Conservation (phyloP, 805 yeast genomes). For the Pichia paraexigua region DNA sequence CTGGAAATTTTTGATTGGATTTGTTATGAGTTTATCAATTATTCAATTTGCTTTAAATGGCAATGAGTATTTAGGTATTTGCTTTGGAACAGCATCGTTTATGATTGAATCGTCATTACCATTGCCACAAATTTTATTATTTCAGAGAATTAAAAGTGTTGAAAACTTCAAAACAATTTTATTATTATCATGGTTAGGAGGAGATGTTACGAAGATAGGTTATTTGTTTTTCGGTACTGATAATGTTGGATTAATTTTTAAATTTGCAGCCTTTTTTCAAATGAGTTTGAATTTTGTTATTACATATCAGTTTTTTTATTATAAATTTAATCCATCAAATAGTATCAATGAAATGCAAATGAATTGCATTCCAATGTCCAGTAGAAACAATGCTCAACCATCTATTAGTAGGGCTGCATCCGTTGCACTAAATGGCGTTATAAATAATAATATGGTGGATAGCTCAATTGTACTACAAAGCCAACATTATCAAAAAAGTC, state of each 20-base stretch:
- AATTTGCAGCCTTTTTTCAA: conserved; percentile 69
- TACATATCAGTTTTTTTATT: conserved; percentile 64
- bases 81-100: conserved; percentile 33
- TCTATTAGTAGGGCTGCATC: conserved; percentile 7
- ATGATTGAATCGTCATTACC: conserved; percentile 69
- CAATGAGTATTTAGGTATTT: conserved; percentile 23
- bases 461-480: conserved; percentile 8
- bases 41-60: conserved; percentile 20
- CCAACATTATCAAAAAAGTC: conserved; percentile 7
- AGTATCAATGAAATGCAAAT: conserved; percentile 1
- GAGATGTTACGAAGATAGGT: conserved; percentile 72
- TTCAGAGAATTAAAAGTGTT: conserved; percentile 57
- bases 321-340: conserved; percentile 28
- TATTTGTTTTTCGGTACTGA: conserved; percentile 72
- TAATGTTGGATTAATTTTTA: conserved; percentile 55
- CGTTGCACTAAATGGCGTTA: not conserved
- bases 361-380: conserved; percentile 1
- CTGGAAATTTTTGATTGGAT: conserved; percentile 41
- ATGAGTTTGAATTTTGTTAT: conserved; percentile 67
- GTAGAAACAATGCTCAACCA: not conserved
- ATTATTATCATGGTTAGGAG: conserved; percentile 79
- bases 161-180: conserved; percentile 74
- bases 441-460: not conserved
- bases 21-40: conserved; percentile 21
- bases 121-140: conserved; percentile 66